phyloP scores from a whole-genome alignment of 495 filamentous ascomycete genomes.

The Daldinia decipiens region DNA sequence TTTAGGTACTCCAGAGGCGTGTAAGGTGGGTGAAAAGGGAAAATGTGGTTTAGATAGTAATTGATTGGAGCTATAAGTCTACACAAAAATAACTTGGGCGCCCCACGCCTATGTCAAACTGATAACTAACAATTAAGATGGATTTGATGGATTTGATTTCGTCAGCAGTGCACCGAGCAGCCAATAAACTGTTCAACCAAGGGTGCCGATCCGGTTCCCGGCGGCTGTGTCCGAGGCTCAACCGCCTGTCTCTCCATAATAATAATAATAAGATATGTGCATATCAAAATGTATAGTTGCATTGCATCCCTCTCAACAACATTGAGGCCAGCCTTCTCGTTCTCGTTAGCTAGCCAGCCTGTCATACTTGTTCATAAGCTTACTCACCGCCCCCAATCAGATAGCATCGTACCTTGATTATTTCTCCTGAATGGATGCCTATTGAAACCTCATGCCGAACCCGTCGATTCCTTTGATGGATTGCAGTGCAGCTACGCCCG shows the following conservation, averaged over 20 bases:
- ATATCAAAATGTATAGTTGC: neutral
- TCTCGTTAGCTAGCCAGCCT: neutral
- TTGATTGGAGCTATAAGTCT: no score
- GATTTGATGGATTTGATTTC: neutral
- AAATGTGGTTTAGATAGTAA: no score
- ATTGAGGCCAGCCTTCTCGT: neutral
- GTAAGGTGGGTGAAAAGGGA: no score
- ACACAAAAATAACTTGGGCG: no score
- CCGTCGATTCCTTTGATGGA: conserved; percentile 16
- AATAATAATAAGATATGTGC: neutral
- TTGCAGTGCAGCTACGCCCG: conserved; percentile 16
- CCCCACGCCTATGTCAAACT: neutral
- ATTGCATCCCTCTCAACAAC: conserved; percentile 4
- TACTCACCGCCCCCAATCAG: conserved; percentile 9
- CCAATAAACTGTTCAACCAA: neutral
- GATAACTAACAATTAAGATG: neutral
- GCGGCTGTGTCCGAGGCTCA: conserved; percentile 1
- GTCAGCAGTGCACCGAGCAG: neutral
- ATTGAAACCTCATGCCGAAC: conserved; percentile 10
- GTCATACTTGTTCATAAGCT: conserved; percentile 1
- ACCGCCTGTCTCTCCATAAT: conserved; percentile 1
- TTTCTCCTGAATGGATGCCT: conserved; percentile 1
- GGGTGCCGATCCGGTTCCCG: neutral
- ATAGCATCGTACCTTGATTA: neutral
- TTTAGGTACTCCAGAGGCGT: no score